Evolutionary conservation across 768 basidiomycete species (phyloP), one percentile per base, ranked within the genome.

Genomic region (Boletus rubropictus): DNA sequence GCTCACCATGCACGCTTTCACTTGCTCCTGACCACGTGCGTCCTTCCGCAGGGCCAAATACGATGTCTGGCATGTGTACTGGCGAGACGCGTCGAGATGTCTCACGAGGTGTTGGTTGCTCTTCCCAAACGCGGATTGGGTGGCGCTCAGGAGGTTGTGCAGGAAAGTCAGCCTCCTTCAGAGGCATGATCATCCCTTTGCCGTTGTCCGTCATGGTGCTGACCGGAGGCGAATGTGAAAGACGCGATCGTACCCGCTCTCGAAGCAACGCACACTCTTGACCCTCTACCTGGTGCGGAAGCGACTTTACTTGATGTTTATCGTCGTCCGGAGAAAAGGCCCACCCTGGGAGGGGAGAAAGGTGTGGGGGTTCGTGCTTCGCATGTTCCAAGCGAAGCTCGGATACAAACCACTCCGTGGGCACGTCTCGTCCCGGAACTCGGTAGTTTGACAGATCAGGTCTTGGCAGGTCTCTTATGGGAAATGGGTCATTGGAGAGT

Each of bases 111-210:
- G 37, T 39, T 2, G 52, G 48, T 31, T 43, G 52, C 5, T 58
- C 60, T 50, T 62, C 60, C 60, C 60, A 62, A 41, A 62, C 56
- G n/a, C 60, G 62, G 29, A 58, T 50, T 40, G 61, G 62, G 25
- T 52, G 56, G 34, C 50, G 59, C 29, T 60, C 55, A 24, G n/a
- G 35, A 46, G 39, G 46, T 15, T 38, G 50, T 31, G n/a, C 0
- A 11, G 28, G 29, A 33, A 39, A 33, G 33, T 39, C 35, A 5
- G 25, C 4, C 7, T 38, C 34, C 20, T 20, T 34, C 15, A 14
- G 7, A 44, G 24, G 29, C 5, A 39, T 36, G 44, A 12, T 17
- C 9, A 37, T 20, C 14, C 18, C 17, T 14, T 20, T 48, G 22
- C 10, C 15, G 20, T 12, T 27, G 25, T 51, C 46, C 12, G 21